Conservation (phyloP, 192 early-diverging fungal genomes). For the Thamnidium elegans region DNA sequence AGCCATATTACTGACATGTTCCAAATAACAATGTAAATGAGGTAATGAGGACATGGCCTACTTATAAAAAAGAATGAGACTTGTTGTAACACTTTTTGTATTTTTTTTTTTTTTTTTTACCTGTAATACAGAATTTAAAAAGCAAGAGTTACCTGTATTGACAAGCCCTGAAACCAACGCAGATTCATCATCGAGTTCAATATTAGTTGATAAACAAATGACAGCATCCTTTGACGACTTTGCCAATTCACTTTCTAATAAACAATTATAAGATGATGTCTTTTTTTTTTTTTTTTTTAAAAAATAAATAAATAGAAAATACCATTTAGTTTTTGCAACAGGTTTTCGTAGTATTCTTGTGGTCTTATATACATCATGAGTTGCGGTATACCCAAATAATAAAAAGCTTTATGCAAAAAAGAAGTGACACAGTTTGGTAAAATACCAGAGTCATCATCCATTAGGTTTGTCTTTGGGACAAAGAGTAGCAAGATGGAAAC, state of each 20-base stretch:
- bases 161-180: constrained; percentile 65
- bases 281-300: too few species aligned
- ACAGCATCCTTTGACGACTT: background rate
- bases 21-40: constrained; percentile 38
- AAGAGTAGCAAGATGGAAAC: constrained; percentile 1
- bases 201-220: constrained; percentile 5
- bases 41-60: constrained; percentile 45
- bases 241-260: constrained; percentile 14
- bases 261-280: background rate
- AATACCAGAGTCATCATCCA: constrained; percentile 12
- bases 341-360: constrained; percentile 4
- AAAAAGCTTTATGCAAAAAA: constrained; percentile 4
- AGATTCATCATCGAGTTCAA: background rate
- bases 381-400: constrained; percentile 3
- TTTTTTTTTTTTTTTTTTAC: constrained; percentile 36
- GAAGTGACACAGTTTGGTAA: constrained; percentile 11
- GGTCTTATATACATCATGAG: constrained; percentile 16
- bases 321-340: background rate
- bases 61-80: background rate
- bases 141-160: constrained; percentile 92
- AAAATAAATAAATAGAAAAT: too few species aligned
- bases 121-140: constrained; percentile 90
- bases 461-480: background rate
- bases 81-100: background rate
- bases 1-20: constrained; percentile 25